These are phyloP conservation scores for Colletotrichum truncatum DNA, from an alignment of 2,329 filamentous ascomycete genomes.

Conservation along the genomic window DNA sequence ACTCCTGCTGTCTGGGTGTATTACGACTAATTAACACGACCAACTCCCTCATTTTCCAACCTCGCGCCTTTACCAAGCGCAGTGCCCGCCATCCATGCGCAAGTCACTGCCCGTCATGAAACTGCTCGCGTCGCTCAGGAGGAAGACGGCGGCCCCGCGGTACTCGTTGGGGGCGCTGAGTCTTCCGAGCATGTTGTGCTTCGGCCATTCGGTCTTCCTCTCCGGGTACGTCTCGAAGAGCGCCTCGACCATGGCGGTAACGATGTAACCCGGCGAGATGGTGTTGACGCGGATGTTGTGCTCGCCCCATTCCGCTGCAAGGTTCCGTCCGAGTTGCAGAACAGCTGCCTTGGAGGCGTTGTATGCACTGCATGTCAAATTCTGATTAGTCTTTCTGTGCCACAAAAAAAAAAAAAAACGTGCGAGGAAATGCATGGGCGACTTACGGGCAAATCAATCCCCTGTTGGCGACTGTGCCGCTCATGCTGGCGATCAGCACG, in stretches of 20 bases:
- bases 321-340: constrained; percentile 74
- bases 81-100: constrained; percentile 77
- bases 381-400: not conserved
- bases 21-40: constrained; percentile 13
- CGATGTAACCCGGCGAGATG: constrained; percentile 82
- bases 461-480: constrained; percentile 72
- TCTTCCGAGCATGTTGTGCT: constrained; percentile 84
- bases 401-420: not conserved
- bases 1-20: constrained; percentile 7
- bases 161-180: constrained; percentile 76
- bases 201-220: constrained; percentile 74
- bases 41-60: not conserved
- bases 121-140: constrained; percentile 49
- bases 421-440: too few relatives aligned
- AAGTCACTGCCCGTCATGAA: constrained; percentile 65
- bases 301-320: constrained; percentile 78
- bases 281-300: constrained; percentile 83
- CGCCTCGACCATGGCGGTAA: constrained; percentile 84
- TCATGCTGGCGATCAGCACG: constrained; percentile 76
- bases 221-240: constrained; percentile 82
- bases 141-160: constrained; percentile 68
- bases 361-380: constrained; percentile 67
- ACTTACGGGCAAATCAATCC: constrained; percentile 68
- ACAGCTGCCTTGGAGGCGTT: constrained; percentile 82
- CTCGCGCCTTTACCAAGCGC: constrained; percentile 57